phyloP scores from a whole-genome alignment of 768 basidiomycete species.

The Clitopilus passeckerianus region DNA sequence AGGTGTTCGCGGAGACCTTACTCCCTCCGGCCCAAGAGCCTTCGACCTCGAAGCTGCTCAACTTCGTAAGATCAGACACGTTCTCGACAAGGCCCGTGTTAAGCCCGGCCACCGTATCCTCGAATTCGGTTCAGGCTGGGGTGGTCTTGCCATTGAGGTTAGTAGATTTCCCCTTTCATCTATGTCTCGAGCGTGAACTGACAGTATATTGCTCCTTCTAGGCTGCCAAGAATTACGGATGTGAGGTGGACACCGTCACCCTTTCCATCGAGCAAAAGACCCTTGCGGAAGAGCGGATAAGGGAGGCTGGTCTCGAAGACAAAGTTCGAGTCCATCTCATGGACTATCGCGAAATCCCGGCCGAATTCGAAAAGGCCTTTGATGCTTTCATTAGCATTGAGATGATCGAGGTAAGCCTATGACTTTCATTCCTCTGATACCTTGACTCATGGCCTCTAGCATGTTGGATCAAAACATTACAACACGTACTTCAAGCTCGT shows the following conservation, averaged over 20 bases:
- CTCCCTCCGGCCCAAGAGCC: conserved; percentile 55
- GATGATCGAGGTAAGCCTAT: conserved; percentile 63
- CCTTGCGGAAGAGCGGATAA: conserved; percentile 82
- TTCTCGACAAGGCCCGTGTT: conserved; percentile 74
- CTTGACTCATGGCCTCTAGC: conserved; percentile 26
- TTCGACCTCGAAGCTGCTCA: conserved; percentile 83
- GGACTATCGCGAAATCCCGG: conserved; percentile 85
- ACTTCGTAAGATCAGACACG: conserved; percentile 75
- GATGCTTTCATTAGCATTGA: conserved; percentile 77
- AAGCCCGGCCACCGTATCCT: conserved; percentile 76
- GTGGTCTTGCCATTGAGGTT: conserved; percentile 84
- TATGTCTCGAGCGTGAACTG: neutral
- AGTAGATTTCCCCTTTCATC: conserved; percentile 9
- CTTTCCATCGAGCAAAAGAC: conserved; percentile 83
- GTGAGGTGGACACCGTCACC: conserved; percentile 87
- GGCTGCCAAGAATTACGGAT: conserved; percentile 69
- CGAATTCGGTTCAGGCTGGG: conserved; percentile 95
- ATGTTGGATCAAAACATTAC: conserved; percentile 55
- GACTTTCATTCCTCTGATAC: conserved; percentile 39
- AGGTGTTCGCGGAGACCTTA: conserved; percentile 71
- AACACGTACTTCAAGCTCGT: conserved; percentile 71
- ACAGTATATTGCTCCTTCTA: conserved; percentile 15
- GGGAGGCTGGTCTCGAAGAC: conserved; percentile 60
- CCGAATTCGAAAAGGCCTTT: conserved; percentile 78
- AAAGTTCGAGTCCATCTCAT: conserved; percentile 82